Evolutionary conservation across 148 eudicot genomes (phyloP).

Genomic region (Drosera capensis): DNA sequence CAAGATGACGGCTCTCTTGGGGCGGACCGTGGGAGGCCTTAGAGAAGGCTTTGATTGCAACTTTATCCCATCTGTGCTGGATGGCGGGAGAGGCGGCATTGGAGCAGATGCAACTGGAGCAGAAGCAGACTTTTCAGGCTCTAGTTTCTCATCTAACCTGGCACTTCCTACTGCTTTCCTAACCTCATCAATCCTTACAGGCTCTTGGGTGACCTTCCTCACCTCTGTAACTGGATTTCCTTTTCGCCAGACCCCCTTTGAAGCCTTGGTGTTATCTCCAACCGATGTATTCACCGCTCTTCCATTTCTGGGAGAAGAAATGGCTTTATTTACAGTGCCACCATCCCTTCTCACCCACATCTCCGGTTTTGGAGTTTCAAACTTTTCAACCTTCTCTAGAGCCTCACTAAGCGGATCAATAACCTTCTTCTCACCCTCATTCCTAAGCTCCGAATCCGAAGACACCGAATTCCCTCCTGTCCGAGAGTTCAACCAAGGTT

Average conservation of each 20-base stretch:
- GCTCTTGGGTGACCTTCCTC: slow-evolving; percentile 39
- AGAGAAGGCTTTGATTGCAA: slow-evolving; percentile 68
- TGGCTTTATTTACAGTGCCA: slow-evolving; percentile 29
- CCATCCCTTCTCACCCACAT: slow-evolving; percentile 21
- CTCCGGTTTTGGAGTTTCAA: slow-evolving; percentile 30
- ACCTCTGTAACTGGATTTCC: slow-evolving; percentile 63
- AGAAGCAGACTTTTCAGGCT: slow-evolving; percentile 20
- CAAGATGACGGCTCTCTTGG: slow-evolving; percentile 48
- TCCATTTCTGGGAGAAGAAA: slow-evolving; percentile 31
- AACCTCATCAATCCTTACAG: slow-evolving; percentile 28
- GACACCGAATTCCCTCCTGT: slow-evolving; percentile 13
- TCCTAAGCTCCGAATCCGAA: slow-evolving; percentile 25
- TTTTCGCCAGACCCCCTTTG: slow-evolving; percentile 85
- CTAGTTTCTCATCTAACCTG: slow-evolving; percentile 18
- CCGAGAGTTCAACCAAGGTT: slow-evolving; percentile 22
- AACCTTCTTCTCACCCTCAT: slow-evolving; percentile 55
- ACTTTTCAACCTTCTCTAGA: slow-evolving; percentile 79
- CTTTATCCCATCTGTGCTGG: slow-evolving; percentile 40
- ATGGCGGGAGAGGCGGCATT: slow-evolving; percentile 41
- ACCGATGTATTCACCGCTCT: slow-evolving; percentile 21
- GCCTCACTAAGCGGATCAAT: slow-evolving; percentile 90
- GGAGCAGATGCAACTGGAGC: too few relatives aligned
- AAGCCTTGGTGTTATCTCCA: slow-evolving; percentile 30
- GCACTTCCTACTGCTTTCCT: slow-evolving; percentile 16
- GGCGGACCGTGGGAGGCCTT: slow-evolving; percentile 43